Base-by-base conservation (phyloP, 139 green algal genomes). In the Chlorella sp. region DNA sequence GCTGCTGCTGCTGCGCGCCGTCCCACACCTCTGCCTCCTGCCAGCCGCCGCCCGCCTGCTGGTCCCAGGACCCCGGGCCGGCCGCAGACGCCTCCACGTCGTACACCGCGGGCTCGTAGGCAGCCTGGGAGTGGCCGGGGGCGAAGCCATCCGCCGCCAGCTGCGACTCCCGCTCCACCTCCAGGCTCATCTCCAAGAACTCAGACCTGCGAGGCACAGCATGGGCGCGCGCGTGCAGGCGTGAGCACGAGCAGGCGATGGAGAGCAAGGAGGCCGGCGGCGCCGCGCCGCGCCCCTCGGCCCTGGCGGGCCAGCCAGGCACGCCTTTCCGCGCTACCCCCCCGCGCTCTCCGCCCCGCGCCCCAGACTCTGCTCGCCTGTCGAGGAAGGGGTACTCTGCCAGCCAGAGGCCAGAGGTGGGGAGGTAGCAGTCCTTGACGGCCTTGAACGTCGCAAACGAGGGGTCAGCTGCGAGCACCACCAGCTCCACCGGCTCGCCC, bases 341-440 rank as follows among this genome's bases (percentile, higher is more conserved):
- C 65, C 94, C 74, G 56, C 94, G 94, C 3, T 83, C 74, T 25
- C 87, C 73, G 14, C 90, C 77, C n/a, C n/a, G n/a, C n/a, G n/a
- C n/a, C n/a, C n/a, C n/a, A n/a, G n/a, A n/a, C n/a, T n/a, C n/a
- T n/a, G n/a, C n/a, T n/a, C n/a, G n/a, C n/a, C n/a, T n/a, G 53
- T 93, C 87, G 1, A 92, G 46, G 73, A 91, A 93, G 0, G 92
- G 92, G 74, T 97, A 97, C 63, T 95, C 88, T 6, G 84, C 79
- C 41, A 97, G 77, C 92, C 92, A 97, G 45, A 95, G 66, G 31
- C 90, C 87, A 27, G 82, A 78, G 67, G 86, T 81, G 3, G 91
- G 92, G n/a, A 95, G 65, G 69, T 97, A 97, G 25, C 91, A 82
- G 76, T 97, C 92, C 42, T 93, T 91, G 36, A 97, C 83, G 6